These are phyloP conservation scores for Salix udensis DNA, from an alignment of 345 rosid genomes.

Conservation along the genomic window DNA sequence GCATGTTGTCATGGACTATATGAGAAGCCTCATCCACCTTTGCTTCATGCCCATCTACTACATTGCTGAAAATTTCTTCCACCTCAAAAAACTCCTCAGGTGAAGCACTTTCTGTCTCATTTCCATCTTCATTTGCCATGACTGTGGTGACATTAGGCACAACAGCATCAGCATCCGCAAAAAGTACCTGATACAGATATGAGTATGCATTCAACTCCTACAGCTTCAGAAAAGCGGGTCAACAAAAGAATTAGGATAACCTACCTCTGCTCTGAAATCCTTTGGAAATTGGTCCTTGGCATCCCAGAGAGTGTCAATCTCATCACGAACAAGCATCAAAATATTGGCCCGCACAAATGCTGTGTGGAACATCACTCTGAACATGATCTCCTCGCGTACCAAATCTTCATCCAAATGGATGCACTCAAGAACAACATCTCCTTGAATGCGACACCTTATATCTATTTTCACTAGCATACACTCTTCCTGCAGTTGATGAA, in stretches of 20 bases:
- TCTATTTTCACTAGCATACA: slow-evolving; percentile 73
- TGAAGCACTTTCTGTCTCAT: slow-evolving; percentile 59
- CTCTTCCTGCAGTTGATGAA: slow-evolving; percentile 67
- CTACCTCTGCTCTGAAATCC: slow-evolving; percentile 94
- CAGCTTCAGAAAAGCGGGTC: slow-evolving; percentile 31
- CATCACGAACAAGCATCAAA: slow-evolving; percentile 69
- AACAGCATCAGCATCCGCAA: slow-evolving; percentile 67
- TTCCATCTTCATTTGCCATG: slow-evolving; percentile 51
- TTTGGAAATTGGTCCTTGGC: slow-evolving; percentile 66
- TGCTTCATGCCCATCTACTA: slow-evolving; percentile 56
- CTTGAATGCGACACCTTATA: slow-evolving; percentile 77
- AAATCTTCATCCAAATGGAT: slow-evolving; percentile 72
- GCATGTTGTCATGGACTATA: slow-evolving; percentile 27
- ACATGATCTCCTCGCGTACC: slow-evolving; percentile 65
- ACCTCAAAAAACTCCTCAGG: slow-evolving; percentile 98
- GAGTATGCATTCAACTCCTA: slow-evolving; percentile 67
- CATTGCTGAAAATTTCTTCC: slow-evolving; percentile 86
- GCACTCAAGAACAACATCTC: slow-evolving; percentile 95
- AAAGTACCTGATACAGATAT: slow-evolving; percentile 82
- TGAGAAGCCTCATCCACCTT: slow-evolving; percentile 42
- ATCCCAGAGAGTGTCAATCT: slow-evolving; percentile 83
- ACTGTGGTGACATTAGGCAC: slow-evolving; percentile 54
- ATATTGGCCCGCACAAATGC: slow-evolving; percentile 80
- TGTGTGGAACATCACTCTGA: slow-evolving; percentile 90
- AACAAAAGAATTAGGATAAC: slow-evolving; percentile 30